phyloP scores from a whole-genome alignment of 306 rosid species.

The Quercus engelmannii region DNA sequence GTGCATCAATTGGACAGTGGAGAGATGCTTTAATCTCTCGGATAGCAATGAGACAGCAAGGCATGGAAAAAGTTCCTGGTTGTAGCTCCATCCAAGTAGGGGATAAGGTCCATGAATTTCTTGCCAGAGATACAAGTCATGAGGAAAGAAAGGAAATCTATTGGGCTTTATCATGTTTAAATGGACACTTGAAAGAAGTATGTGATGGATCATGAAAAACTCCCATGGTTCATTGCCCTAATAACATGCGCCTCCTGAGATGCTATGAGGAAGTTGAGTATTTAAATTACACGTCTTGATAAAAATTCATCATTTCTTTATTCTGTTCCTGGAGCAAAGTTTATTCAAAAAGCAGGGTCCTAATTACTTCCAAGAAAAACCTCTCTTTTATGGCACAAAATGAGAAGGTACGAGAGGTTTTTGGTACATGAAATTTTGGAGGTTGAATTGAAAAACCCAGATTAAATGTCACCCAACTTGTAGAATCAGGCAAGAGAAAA shows the following conservation, averaged over 20 bases:
- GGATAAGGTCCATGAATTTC: slow-evolving; percentile 27
- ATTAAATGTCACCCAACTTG: not conserved
- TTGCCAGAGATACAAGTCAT: slow-evolving; percentile 25
- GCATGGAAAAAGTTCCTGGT: slow-evolving; percentile 33
- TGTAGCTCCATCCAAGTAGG: slow-evolving; percentile 36
- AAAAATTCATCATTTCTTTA: not conserved
- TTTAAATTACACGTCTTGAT: not conserved
- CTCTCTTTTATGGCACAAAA: not conserved
- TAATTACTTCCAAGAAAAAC: not conserved
- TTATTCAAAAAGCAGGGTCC: not conserved
- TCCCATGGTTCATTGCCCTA: not conserved
- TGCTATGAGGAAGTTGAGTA: not conserved
- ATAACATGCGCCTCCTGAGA: not conserved
- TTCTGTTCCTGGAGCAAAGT: not conserved
- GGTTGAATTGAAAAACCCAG: not conserved
- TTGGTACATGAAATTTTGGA: not conserved
- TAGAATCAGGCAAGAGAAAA: not conserved
- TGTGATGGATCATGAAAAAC: not conserved
- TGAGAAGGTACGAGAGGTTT: not conserved
- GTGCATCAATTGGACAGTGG: slow-evolving; percentile 35
- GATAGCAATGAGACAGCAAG: slow-evolving; percentile 30
- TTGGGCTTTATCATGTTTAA: slow-evolving; percentile 9
- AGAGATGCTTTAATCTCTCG: slow-evolving; percentile 20
- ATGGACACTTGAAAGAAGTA: slow-evolving; percentile 14
- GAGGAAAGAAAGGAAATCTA: slow-evolving; percentile 21